These are phyloP conservation scores for Ceratocystis ficicola DNA, from an alignment of 2,329 filamentous ascomycete species.

Conservation along the genomic window DNA sequence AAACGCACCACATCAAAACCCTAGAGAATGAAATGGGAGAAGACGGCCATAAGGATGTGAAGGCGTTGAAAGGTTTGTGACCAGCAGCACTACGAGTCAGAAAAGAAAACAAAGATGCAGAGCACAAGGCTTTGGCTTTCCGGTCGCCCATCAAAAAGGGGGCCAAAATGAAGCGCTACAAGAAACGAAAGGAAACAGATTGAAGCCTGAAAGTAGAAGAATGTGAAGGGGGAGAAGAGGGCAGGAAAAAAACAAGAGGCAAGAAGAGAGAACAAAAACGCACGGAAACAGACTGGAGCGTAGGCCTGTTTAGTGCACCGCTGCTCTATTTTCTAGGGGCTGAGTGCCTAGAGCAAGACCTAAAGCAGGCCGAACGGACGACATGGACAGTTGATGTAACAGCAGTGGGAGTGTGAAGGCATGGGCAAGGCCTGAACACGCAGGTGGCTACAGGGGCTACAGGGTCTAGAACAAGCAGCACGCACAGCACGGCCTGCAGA, in stretches of 20 bases:
- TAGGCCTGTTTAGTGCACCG: not conserved
- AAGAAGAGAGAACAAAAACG: not conserved
- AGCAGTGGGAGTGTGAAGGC: no score
- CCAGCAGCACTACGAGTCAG: not conserved
- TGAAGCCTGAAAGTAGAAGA: conserved; percentile 1
- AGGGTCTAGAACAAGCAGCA: no score
- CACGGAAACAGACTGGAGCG: not conserved
- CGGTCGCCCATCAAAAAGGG: conserved; percentile 1
- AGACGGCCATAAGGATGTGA: not conserved
- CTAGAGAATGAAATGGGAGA: not conserved
- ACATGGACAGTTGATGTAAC: no score
- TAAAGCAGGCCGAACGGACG: no score
- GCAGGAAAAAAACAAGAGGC: not conserved
- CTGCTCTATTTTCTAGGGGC: no score
- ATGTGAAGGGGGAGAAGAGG: not conserved
- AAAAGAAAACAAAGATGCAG: not conserved
- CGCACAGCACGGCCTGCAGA: no score
- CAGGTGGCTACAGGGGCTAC: no score
- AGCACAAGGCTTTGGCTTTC: no score
- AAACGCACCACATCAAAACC: not conserved
- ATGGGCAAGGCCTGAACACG: no score
- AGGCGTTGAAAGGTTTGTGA: not conserved
- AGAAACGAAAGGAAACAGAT: not conserved
- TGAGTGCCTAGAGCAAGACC: no score
- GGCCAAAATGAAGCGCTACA: not conserved